Evolutionary conservation across 345 rosid species (phyloP).

Genomic region (Eucalyptus rudis): DNA sequence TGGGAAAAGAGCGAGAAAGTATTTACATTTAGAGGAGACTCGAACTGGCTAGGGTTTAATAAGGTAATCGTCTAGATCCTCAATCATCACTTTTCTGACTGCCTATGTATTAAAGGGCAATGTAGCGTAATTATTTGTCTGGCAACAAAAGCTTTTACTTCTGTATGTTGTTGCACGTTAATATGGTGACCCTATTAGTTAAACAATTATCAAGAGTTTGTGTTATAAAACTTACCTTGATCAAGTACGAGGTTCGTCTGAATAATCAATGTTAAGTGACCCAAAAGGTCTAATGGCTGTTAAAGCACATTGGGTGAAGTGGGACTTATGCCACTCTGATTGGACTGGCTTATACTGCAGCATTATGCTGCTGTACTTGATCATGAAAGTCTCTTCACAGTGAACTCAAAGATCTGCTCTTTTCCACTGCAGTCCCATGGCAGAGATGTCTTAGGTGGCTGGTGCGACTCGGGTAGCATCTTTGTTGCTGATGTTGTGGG

Average conservation of each 20-base stretch:
- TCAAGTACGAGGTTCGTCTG: background rate
- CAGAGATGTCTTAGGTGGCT: slow-evolving; percentile 47
- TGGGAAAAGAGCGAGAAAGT: slow-evolving; percentile 25
- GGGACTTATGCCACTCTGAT: background rate
- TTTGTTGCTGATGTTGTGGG: slow-evolving; percentile 38
- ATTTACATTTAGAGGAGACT: slow-evolving; percentile 59
- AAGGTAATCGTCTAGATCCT: slow-evolving; percentile 23
- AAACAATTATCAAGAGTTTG: background rate
- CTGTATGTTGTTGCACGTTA: background rate
- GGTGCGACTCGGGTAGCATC: slow-evolving; percentile 66
- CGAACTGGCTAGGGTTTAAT: slow-evolving; percentile 65
- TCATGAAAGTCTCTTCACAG: background rate
- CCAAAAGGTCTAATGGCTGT: background rate
- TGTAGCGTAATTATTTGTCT: background rate
- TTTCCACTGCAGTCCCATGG: slow-evolving; percentile 30
- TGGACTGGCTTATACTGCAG: background rate
- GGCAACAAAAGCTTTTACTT: background rate
- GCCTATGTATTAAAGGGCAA: background rate
- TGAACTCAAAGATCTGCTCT: background rate
- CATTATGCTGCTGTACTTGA: background rate
- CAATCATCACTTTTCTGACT: background rate
- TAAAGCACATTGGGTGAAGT: background rate
- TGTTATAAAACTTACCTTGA: background rate
- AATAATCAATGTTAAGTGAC: background rate
- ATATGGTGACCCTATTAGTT: background rate